Evolutionary conservation across 805 yeast genomes (phyloP), one percentile per base, ranked within the genome.

Genomic region (Schwanniomyces polymorphus): DNA sequence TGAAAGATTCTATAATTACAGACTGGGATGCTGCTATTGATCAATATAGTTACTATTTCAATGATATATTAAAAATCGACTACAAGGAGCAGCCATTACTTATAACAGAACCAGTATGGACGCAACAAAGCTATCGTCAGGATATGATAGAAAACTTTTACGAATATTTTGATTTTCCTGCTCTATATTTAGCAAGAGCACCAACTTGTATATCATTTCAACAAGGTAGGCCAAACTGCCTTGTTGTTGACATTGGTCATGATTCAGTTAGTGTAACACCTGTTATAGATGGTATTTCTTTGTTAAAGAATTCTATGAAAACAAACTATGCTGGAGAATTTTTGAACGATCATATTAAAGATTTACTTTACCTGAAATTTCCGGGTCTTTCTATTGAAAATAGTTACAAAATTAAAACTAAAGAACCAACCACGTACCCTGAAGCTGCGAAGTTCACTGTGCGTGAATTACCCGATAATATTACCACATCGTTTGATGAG

Each of bases 201-300:
- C 92, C 97, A n/a, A 85, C 95, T 0, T 86, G 96, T 68, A 84
- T 87, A 1, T 83, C 96, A 1, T 91, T 91, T 67, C 91, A 92
- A 9, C 86, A 87, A 53, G 97, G 96, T 3, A 78, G 95, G 61
- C 91, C 96, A 39, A 86, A 85, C 50, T 90, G 96, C 62, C 71
- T 90, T 27, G 90, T 90, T 34, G 92, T 90, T 34, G 96, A 90
- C 63, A 68, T 88, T 34, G 97, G 97, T 5, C 94, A 88, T 60
- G 91, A 87, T 60, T 70, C 84, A 2, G 74, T 80, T 16, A 82
- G 89, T 50, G 91, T 84, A 1, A 85, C 94, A 5, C 96, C 91
- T 1, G 90, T 87, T 17, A 82, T 85, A 49, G 96, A 86, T 67
- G 96, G 95, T 21, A 80, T 86, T 67, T 85, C 90, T 40, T 68